Evolutionary conservation across 768 basidiomycete species (phyloP).

Genomic region (Termitomyces bulborhizus): DNA sequence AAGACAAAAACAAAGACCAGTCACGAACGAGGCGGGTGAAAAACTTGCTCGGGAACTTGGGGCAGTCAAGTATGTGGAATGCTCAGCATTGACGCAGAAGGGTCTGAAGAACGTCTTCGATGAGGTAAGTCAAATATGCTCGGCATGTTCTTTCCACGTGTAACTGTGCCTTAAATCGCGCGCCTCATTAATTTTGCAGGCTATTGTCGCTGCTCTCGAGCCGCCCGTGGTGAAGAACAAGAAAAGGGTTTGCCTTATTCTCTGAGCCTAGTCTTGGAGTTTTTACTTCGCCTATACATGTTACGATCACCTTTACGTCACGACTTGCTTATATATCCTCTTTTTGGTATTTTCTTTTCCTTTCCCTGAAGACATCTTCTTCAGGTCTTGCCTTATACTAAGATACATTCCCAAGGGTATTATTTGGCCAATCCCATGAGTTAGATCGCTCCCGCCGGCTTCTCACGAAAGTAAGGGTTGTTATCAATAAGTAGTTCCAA

Average conservation of each 20-base stretch:
- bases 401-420: constrained; percentile 18
- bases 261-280: constrained; percentile 42
- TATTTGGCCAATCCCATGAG: constrained; percentile 12
- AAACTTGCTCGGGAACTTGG: constrained; percentile 95
- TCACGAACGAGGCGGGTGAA: constrained; percentile 84
- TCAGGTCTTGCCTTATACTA: constrained; percentile 16
- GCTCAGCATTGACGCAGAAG: constrained; percentile 98
- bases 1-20: constrained; percentile 94
- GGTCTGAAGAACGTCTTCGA: constrained; percentile 99
- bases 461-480: constrained; percentile 2
- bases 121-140: constrained; percentile 59
- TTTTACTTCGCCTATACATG: constrained; percentile 17
- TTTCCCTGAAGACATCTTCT: constrained; percentile 32
- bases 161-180: constrained; percentile 6
- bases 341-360: constrained; percentile 29
- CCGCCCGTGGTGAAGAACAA: constrained; percentile 88
- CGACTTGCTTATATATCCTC: constrained; percentile 42
- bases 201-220: constrained; percentile 97
- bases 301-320: constrained; percentile 34
- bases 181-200: constrained; percentile 39
- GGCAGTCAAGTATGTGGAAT: constrained; percentile 98
- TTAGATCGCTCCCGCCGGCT: not conserved
- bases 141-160: constrained; percentile 4
- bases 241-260: constrained; percentile 75
- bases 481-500: not conserved